Conservation (phyloP, 2,329 filamentous ascomycete genomes). For the Aspergillus felis region DNA sequence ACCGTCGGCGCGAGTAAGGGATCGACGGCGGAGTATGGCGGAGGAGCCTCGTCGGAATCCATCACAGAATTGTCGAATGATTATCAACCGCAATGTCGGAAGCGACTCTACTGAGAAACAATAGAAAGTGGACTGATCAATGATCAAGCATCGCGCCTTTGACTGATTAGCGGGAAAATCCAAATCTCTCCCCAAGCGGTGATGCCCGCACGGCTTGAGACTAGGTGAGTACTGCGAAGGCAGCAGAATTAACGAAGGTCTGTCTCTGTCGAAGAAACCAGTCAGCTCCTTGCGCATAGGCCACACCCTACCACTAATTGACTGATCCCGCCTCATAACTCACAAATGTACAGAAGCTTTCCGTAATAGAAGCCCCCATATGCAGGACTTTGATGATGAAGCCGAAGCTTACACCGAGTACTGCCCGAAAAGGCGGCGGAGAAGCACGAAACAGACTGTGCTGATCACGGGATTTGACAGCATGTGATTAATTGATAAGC, state of each 20-base stretch:
- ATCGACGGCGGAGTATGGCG: conserved; percentile 41
- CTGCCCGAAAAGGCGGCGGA: conserved; percentile 1
- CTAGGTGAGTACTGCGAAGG: conserved; percentile 17
- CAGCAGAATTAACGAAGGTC: conserved; percentile 28
- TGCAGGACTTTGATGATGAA: neutral
- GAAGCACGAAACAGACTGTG: neutral
- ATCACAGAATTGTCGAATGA: conserved; percentile 16
- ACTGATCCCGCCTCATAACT: neutral
- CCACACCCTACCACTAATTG: neutral
- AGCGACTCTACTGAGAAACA: neutral
- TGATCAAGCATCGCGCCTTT: conserved; percentile 14
- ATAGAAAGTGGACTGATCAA: conserved; percentile 6
- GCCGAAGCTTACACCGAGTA: neutral
- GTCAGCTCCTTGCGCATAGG: conserved; percentile 5
- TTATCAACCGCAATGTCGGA: neutral
- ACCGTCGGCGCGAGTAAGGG: conserved; percentile 27
- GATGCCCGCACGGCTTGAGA: neutral
- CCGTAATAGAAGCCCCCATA: neutral
- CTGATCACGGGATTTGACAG: conserved; percentile 15
- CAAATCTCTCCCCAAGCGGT: neutral
- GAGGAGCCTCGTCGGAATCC: conserved; percentile 39
- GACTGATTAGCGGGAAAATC: neutral
- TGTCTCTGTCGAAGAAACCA: neutral
- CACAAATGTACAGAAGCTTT: neutral
- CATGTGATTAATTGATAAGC: conserved; percentile 4